Evolutionary conservation across 345 rosid species (phyloP).

Genomic region (Sonneratia alba): DNA sequence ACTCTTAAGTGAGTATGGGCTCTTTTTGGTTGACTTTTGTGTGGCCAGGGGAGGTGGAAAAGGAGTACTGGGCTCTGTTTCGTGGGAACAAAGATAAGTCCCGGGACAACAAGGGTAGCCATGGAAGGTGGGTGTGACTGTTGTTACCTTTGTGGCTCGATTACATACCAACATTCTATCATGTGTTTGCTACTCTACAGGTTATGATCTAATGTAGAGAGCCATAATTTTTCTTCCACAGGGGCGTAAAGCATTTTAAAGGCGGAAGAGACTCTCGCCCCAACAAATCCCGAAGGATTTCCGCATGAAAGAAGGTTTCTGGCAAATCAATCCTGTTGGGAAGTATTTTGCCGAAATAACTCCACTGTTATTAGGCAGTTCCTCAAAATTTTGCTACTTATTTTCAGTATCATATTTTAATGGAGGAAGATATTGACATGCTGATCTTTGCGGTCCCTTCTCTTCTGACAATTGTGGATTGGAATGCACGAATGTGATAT

Average conservation of each 20-base stretch:
- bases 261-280: conserved; percentile 66
- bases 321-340: background rate
- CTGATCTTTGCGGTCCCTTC: no score
- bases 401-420: background rate
- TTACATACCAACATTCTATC: background rate
- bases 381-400: background rate
- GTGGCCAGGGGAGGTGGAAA: conserved; percentile 64
- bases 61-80: conserved; percentile 66
- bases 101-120: conserved; percentile 31
- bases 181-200: background rate
- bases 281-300: conserved; percentile 52
- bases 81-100: conserved; percentile 48
- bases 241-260: conserved; percentile 60
- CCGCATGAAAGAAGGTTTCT: background rate
- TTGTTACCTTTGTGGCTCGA: background rate
- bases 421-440: background rate
- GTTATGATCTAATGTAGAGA: background rate
- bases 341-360: no score
- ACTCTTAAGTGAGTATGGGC: background rate
- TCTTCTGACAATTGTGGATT: no score
- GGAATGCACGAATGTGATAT: no score
- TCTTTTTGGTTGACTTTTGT: background rate
- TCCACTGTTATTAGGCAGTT: background rate
- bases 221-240: conserved; percentile 10
- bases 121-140: background rate